phyloP scores from a whole-genome alignment of 2,329 filamentous ascomycete species.

The Venturia oleaginea region DNA sequence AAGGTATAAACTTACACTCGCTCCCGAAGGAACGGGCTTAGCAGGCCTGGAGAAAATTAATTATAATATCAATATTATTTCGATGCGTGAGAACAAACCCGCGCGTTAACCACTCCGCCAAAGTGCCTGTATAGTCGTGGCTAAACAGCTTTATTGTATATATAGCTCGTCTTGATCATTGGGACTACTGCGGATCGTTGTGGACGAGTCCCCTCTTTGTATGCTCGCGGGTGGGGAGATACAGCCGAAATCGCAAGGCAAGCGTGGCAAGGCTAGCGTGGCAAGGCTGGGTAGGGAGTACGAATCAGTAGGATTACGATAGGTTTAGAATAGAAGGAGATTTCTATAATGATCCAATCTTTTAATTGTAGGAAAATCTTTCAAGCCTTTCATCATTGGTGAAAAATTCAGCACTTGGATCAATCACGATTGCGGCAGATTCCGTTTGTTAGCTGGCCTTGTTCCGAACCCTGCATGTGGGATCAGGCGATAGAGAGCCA shows the following conservation, averaged over 20 bases:
- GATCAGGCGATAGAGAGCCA: not conserved
- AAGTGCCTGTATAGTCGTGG: not conserved
- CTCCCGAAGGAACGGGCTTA: conserved; percentile 4
- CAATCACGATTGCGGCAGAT: not conserved
- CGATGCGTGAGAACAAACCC: not conserved
- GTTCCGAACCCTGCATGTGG: not conserved
- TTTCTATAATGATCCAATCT: no score
- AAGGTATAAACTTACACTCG: not conserved
- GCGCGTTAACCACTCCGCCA: conserved; percentile 4
- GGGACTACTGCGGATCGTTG: not conserved
- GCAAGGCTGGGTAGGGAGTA: no score
- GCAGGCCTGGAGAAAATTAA: not conserved
- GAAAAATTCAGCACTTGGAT: not conserved
- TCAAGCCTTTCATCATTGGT: not conserved
- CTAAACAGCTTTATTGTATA: not conserved
- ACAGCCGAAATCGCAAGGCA: no score
- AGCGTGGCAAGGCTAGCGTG: no score
- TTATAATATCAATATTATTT: not conserved
- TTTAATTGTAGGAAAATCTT: no score
- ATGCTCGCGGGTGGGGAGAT: no score
- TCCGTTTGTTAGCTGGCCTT: no score
- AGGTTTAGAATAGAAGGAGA: no score
- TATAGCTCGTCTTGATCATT: not conserved
- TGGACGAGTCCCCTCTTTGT: not conserved
- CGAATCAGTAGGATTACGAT: no score